Evolutionary conservation across 2,329 filamentous ascomycete genomes (phyloP).

Genomic region (Dothistroma pini): DNA sequence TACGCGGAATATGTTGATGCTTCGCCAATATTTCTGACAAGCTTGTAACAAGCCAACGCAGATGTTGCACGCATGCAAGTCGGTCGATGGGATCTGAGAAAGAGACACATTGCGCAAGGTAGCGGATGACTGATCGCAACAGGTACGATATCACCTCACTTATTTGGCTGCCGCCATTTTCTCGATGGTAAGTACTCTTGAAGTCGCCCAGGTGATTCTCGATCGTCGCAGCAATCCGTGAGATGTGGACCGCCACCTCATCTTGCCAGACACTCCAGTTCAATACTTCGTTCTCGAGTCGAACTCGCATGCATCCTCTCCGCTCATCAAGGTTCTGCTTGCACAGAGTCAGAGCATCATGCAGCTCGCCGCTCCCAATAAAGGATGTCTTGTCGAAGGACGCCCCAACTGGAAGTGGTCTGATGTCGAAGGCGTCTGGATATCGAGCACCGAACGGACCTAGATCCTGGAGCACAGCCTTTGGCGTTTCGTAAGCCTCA

Average conservation of each 20-base stretch:
- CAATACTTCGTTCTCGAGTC: slow-evolving; percentile 30
- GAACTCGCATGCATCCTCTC: slow-evolving; percentile 40
- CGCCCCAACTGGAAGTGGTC: slow-evolving; percentile 48
- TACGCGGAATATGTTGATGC: not conserved
- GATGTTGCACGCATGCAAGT: slow-evolving; percentile 42
- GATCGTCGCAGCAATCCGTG: slow-evolving; percentile 36
- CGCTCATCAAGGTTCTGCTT: slow-evolving; percentile 44
- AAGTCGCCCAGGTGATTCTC: slow-evolving; percentile 14
- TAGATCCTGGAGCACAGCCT: slow-evolving; percentile 40
- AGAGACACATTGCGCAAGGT: slow-evolving; percentile 47
- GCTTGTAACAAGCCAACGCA: slow-evolving; percentile 41
- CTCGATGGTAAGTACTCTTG: not conserved
- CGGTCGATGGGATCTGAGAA: slow-evolving; percentile 57
- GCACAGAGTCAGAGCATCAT: slow-evolving; percentile 41
- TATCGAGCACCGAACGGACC: slow-evolving; percentile 50
- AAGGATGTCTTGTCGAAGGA: slow-evolving; percentile 57
- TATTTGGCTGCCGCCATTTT: slow-evolving; percentile 4
- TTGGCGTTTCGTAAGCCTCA: not conserved
- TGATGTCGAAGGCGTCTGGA: slow-evolving; percentile 51
- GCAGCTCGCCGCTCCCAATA: slow-evolving; percentile 55
- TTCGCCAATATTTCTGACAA: slow-evolving; percentile 24
- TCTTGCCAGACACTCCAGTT: slow-evolving; percentile 57
- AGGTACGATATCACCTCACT: slow-evolving; percentile 23
- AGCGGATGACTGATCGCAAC: slow-evolving; percentile 48
- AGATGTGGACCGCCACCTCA: slow-evolving; percentile 48